Conservation (phyloP, 495 filamentous ascomycete species). For the Opeltia flavorubescens region DNA sequence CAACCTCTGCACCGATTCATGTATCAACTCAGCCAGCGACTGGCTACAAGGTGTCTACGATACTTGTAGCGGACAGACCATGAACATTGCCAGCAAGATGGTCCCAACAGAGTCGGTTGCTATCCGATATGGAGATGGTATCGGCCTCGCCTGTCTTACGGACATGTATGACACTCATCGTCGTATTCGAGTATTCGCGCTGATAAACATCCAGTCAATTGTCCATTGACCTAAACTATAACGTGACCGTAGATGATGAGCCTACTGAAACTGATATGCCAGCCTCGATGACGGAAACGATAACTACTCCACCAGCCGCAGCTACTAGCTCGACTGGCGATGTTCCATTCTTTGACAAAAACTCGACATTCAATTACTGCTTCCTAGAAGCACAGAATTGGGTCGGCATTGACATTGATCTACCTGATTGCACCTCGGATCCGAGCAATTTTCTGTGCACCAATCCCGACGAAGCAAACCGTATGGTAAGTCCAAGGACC, state of each 20-base stretch:
- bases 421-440: conserved; percentile 8
- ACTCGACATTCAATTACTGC: too few species aligned
- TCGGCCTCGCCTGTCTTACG: conserved; percentile 8
- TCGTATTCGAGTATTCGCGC: background rate
- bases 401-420: conserved; percentile 8
- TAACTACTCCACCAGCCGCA: too few species aligned
- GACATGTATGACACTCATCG: conserved; percentile 3
- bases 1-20: conserved; percentile 6
- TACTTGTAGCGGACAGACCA: conserved; percentile 5
- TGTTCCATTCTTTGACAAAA: too few species aligned
- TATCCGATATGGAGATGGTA: conserved; percentile 7
- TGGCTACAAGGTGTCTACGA: conserved; percentile 6
- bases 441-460: conserved; percentile 3
- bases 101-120: conserved; percentile 7
- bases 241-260: conserved; percentile 2
- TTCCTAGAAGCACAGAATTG: conserved; percentile 9
- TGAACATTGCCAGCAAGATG: conserved; percentile 2
- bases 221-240: conserved; percentile 6
- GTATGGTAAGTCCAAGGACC: conserved; percentile 7
- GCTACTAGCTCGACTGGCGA: too few species aligned
- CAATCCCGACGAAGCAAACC: conserved; percentile 5
- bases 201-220: background rate
- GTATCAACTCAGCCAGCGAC: background rate
- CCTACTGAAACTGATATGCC: conserved; percentile 6
- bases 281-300: too few species aligned